phyloP scores from a whole-genome alignment of 2,329 filamentous ascomycete genomes.

The Xylaria sp. region DNA sequence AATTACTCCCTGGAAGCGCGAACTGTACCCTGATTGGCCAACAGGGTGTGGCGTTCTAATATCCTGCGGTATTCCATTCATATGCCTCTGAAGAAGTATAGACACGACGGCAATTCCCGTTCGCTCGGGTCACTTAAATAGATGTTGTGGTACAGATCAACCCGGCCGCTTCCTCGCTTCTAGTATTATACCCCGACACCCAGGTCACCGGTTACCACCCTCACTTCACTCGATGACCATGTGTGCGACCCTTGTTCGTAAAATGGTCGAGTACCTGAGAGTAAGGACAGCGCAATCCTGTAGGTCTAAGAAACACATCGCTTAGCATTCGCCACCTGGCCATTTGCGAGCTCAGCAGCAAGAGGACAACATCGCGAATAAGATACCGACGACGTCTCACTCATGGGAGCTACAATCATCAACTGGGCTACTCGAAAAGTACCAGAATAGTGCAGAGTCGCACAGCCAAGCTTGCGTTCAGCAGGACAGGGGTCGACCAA shows the following conservation, averaged over 20 bases:
- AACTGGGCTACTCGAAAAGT: neutral
- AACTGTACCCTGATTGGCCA: neutral
- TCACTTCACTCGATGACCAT: neutral
- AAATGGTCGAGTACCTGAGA: neutral
- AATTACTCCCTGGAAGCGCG: too few relatives aligned
- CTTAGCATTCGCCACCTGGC: neutral
- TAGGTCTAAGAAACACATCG: neutral
- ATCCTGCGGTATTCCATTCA: neutral
- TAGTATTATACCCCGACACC: neutral
- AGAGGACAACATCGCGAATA: neutral
- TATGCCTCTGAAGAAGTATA: neutral
- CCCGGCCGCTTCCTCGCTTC: neutral
- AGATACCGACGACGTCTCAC: neutral
- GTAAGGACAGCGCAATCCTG: neutral
- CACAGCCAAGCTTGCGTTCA: conserved; percentile 12
- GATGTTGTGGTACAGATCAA: too few relatives aligned
- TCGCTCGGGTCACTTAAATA: too few relatives aligned
- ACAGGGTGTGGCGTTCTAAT: neutral
- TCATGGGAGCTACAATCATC: neutral
- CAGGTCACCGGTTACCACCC: neutral
- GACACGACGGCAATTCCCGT: neutral
- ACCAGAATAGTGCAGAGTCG: neutral
- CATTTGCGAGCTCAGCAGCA: neutral
- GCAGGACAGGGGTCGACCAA: conserved; percentile 14
- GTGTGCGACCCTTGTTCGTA: neutral